Evolutionary conservation across 1,139 yeast genomes (phyloP), one percentile per base, ranked within the genome.

Genomic region (Hemisphaericaspora subhashii): DNA sequence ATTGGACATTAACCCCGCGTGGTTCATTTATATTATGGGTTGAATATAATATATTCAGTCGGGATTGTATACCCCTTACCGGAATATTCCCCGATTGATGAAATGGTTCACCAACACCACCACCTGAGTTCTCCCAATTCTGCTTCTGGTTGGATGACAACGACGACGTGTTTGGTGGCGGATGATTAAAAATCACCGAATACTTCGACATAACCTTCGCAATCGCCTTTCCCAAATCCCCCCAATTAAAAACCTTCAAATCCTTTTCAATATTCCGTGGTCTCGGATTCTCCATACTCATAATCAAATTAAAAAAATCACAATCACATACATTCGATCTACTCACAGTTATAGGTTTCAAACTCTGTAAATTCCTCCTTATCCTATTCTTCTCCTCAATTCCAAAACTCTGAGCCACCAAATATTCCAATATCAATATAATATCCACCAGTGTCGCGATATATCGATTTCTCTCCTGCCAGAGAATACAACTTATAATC

Each of bases 191-290:
- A 15, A 27, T 21, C 26, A 44, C 55, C 12, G 72, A 64, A 53
- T 83, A 83, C 56, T 83, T 83, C 33, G 81, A 68, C 35, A 81
- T 67, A n/a, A 83, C 84, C 52, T 79, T 82, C 30, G 66, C 62
- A 37, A 83, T 56, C 0, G 89, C 89, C 31, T 62, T 66, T 28
- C 66, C 71, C 26, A 83, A 60, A 39, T 72, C 71, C 16, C 61
- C 52, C 89, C 89, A 83, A 26, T 68, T 67, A 51, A 83, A 79
- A 4, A 83, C 88, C 54, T 83, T 83, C 45, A 83, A 77, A 53
- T 83, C 86, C 54, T 83, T 83, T 52, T 81, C 88, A 40, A 83
- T 83, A 51, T 81, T 82, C 31, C 89, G 63, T 3, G 89, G 89
- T 47, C 82, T 69, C 2, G 90, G 89, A 38, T 73, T 72, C 26